Evolutionary conservation across 257 asterid species (phyloP).

Genomic region (Parsonsia alboflavescens): DNA sequence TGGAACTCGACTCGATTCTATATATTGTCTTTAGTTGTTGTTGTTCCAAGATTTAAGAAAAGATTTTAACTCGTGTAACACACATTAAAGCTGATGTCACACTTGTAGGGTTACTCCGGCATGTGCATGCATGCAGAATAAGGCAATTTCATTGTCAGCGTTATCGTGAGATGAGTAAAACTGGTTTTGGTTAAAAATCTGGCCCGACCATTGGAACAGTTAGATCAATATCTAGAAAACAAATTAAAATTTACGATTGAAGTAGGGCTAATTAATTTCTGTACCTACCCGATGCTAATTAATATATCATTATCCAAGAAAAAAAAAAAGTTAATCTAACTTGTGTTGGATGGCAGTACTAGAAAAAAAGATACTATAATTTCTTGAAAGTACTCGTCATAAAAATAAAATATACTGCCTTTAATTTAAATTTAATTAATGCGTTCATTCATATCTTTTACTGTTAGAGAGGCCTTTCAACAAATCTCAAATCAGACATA

Average conservation of each 20-base stretch:
- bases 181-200: background rate
- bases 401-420: too few relatives aligned
- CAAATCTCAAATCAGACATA: background rate
- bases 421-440: too few relatives aligned
- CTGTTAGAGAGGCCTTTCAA: background rate
- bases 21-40: background rate
- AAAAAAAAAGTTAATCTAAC: too few relatives aligned
- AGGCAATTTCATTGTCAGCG: background rate
- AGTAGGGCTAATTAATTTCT: too few relatives aligned
- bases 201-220: background rate
- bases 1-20: too few relatives aligned
- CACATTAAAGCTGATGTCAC: background rate
- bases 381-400: too few relatives aligned
- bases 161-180: background rate
- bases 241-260: background rate
- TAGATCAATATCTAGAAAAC: background rate
- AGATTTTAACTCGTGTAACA: background rate
- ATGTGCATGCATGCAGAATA: background rate
- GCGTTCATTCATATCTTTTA: background rate
- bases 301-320: too few relatives aligned
- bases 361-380: too few relatives aligned
- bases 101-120: background rate
- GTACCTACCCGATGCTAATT: too few relatives aligned
- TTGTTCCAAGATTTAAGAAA: background rate
- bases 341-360: too few relatives aligned